Base-by-base conservation (phyloP, 2,329 filamentous ascomycete genomes). In the Mollisiaceae sp. region DNA sequence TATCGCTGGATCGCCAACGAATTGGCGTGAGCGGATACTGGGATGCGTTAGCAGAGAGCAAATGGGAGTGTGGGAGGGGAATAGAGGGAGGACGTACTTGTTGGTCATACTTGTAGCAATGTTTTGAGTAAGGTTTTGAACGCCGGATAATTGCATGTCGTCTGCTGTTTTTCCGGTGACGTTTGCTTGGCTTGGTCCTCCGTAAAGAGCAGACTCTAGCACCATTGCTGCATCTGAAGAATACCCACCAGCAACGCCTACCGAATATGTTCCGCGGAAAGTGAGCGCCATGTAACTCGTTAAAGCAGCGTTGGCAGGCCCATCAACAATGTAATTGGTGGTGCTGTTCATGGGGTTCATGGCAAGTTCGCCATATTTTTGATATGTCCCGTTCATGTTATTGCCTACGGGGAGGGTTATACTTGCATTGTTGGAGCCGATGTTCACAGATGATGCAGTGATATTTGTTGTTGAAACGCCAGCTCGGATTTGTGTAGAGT, bases 201-300 rank as follows among this genome's bases (percentile, higher is more conserved):
- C 11, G n/a, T 36, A 41, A 1, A 61, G 38, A n/a, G 35, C 47
- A 8, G 15, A 9, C n/a, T 5, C 9, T 8, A 61, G 6, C 15
- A n/a, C 59, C 36, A 39, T 27, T 4, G 59, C 59, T 22, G 59
- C 59, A 43, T 61, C 59, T 11, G 12, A 55, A 4, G 27, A 24
- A 20, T 52, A 61, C 12, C 38, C 38, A 1, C 50, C 59, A 1
- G 35, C 47, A 6, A 4, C 1, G 15, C 24, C 32, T 8, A 24
- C 14, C 2, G 22, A n/a, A 55, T 52, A 61, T 15, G 18, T 52
- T 36, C 59, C 59, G 8, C 18, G 47, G 18, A 38, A 61, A 18
- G 45, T 61, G 9, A 14, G 18, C 2, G 32, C 59, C 45, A 61
- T 38, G 22, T 61, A 61, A 4, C 15, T n/a, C 14, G 47, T 18